Evolutionary conservation across 345 rosid species (phyloP), one percentile per base, ranked within the genome.

Genomic region (Rhodamnia rubescens): DNA sequence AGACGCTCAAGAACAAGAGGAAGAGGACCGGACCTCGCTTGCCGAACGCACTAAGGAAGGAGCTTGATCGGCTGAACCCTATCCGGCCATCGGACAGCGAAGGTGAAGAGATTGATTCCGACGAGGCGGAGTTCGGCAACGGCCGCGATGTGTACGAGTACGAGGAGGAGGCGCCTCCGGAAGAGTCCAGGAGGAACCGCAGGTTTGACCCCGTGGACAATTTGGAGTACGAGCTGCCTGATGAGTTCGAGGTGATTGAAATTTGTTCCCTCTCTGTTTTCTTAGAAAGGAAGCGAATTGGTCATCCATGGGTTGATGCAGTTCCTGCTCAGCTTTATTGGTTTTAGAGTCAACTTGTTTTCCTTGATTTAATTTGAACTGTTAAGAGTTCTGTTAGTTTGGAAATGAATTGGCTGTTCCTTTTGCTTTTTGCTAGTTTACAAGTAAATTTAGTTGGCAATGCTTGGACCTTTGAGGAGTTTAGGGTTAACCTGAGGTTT

Each of bases 111-210:
- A 85, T 92, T 58, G 87, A 82, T 54, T 92, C 93, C 20, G 95
- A 93, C 57, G 93, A 90, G 52, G 93, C 57, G 78, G 53, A 85
- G 49, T 27, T 78, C 3, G 27, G 52, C 61, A 6, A 1, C 50
- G 56, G 40, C 1, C 85, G 87, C 85, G 97, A 93, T 83, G 53
- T 96, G 42, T 96, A 96, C 74, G 98, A 96, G 92, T 96, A 96
- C 84, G 99, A 95, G 85, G 99, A 95, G 86, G 93, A 86, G 84
- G 88, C 92, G 32, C 87, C 98, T 7, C 93, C 93, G 85, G 99
- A 97, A 88, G 98, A 95, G 85, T 91, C 96, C 13, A 84, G 85
- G 85, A 97, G 90, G 91, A 97, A 97, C 88, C 94, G 92, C 82
- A 94, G 99, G 4, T 97, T 88, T 53, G 99, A 94, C 89, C 88